phyloP scores from a whole-genome alignment of 108 stramenopile species.

The Mediolabrus comicus region DNA sequence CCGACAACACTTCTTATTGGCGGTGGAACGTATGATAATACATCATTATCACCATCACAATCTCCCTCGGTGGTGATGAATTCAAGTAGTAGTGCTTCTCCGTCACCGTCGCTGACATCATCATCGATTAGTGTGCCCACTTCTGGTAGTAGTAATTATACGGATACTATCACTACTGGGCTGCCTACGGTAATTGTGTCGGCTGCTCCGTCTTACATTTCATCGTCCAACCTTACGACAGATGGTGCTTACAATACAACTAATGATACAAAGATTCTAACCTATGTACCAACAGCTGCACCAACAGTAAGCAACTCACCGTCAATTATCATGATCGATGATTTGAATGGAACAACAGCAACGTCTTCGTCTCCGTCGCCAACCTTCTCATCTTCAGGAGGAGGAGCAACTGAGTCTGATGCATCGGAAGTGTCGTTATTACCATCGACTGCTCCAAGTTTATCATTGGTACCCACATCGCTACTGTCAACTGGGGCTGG shows the following conservation, averaged over 20 bases:
- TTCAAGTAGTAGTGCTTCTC: neutral
- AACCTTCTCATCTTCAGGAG: neutral
- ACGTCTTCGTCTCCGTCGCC: neutral
- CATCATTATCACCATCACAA: neutral
- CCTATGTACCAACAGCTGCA: neutral
- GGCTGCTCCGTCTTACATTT: neutral
- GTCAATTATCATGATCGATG: neutral
- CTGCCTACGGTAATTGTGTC: too few species aligned
- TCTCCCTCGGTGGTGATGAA: neutral
- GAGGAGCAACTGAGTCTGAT: too few species aligned
- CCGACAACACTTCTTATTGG: too few species aligned
- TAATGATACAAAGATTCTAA: neutral
- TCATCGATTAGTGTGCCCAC: too few species aligned
- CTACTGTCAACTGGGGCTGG: too few species aligned
- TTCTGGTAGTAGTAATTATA: too few species aligned
- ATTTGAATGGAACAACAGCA: too few species aligned
- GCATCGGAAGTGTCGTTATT: too few species aligned
- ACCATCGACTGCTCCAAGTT: too few species aligned
- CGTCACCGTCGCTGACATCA: neutral
- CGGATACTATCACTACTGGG: too few species aligned
- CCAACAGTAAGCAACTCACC: neutral
- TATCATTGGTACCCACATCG: too few species aligned
- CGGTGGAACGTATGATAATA: neutral
- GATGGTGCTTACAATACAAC: too few species aligned
- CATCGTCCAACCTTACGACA: neutral